Evolutionary conservation across 139 green algal species (phyloP).

Genomic region (Eudorina sp.): DNA sequence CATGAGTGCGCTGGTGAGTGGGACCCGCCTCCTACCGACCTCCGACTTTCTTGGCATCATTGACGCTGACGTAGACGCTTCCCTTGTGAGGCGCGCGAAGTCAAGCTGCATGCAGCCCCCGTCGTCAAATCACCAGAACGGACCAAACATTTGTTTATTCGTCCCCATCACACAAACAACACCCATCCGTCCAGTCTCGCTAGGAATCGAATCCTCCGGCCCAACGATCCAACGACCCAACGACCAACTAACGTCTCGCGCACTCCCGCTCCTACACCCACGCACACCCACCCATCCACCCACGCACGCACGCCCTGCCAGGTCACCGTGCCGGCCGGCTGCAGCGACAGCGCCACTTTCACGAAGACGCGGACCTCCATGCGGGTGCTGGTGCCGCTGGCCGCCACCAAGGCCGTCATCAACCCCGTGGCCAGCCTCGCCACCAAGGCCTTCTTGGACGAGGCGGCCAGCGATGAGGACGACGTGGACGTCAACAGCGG

Average conservation of each 20-base stretch:
- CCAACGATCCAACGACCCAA: too few species aligned
- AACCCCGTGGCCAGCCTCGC: not conserved
- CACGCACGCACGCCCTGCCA: not conserved
- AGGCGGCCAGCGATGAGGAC: not conserved
- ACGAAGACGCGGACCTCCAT: not conserved
- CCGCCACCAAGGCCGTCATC: not conserved
- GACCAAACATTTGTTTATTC: not conserved
- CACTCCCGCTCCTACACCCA: too few species aligned
- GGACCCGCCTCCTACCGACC: not conserved
- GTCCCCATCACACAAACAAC: too few species aligned
- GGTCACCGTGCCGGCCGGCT: slow-evolving; percentile 5
- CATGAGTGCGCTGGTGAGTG: not conserved
- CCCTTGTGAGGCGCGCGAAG: not conserved
- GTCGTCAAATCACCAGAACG: not conserved
- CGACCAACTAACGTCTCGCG: too few species aligned
- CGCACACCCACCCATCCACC: not conserved
- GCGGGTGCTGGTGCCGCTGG: not conserved
- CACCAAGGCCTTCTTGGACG: not conserved
- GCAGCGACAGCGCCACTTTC: not conserved
- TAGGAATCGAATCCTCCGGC: too few species aligned
- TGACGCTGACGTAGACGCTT: not conserved
- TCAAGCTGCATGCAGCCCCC: not conserved
- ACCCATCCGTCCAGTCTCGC: too few species aligned
- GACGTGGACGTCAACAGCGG: too few species aligned
- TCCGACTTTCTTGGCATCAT: not conserved